A percentile compares a stretch with the other conserved stretches of the same genome.
Conservation (phyloP, 495 filamentous ascomycete species). For the Xylaria venustula region DNA sequence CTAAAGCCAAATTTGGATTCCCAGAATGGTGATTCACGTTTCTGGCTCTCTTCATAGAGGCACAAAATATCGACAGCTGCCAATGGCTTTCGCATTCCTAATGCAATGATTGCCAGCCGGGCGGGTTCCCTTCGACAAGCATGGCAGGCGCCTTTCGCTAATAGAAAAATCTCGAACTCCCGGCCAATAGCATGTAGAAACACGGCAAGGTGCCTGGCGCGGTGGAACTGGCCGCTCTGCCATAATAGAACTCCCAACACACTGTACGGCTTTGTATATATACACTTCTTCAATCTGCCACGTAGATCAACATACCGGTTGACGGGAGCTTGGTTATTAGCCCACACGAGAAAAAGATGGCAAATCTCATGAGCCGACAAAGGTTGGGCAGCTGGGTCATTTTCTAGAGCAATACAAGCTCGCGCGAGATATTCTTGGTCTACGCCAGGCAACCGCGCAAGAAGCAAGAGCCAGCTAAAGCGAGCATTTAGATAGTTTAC, state of each 20-base stretch:
- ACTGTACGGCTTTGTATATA: background rate
- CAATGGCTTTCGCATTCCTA: slow-evolving; percentile 13
- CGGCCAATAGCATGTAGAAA: slow-evolving; percentile 6
- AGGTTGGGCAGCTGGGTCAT: background rate
- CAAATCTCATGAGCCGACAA: slow-evolving; percentile 20
- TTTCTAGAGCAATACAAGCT: slow-evolving; percentile 19
- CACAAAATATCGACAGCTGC: slow-evolving; percentile 22
- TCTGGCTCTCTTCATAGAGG: slow-evolving; percentile 18
- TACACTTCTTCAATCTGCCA: too few relatives aligned
- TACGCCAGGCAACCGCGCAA: slow-evolving; percentile 23
- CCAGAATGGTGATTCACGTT: slow-evolving; percentile 11
- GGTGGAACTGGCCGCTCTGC: slow-evolving; percentile 4
- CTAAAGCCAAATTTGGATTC: slow-evolving; percentile 7
- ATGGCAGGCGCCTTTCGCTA: slow-evolving; percentile 8
- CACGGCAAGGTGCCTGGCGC: background rate
- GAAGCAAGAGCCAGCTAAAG: slow-evolving; percentile 22
- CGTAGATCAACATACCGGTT: background rate
- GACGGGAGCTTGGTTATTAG: slow-evolving; percentile 14
- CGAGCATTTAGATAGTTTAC: slow-evolving; percentile 14
- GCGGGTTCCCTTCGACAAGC: background rate
- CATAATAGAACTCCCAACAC: background rate
- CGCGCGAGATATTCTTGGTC: slow-evolving; percentile 11
- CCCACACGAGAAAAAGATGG: slow-evolving; percentile 18
- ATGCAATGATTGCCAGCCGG: slow-evolving; percentile 16
- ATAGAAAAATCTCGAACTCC: background rate